These are phyloP conservation scores for Albifimbria verrucaria DNA, from an alignment of 2,329 filamentous ascomycete genomes.

Conservation along the genomic window DNA sequence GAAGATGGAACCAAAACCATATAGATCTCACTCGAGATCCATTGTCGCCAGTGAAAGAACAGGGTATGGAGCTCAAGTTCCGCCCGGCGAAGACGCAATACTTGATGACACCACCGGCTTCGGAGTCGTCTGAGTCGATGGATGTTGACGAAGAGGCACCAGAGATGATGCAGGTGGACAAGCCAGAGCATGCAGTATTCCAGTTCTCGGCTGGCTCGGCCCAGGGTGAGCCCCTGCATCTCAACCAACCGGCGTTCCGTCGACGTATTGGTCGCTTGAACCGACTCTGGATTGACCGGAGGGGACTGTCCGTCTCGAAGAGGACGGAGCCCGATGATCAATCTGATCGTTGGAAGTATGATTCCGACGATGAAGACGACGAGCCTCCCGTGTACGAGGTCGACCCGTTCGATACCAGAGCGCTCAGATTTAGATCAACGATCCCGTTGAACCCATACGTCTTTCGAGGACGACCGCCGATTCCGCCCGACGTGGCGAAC, in stretches of 20 bases:
- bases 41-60: constrained; percentile 72
- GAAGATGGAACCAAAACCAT: constrained; percentile 87
- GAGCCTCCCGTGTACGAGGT: constrained; percentile 71
- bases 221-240: constrained; percentile 29
- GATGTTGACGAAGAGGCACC: constrained; percentile 49
- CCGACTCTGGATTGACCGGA: constrained; percentile 83
- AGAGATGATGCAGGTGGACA: constrained; percentile 39
- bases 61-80: constrained; percentile 60
- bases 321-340: constrained; percentile 42
- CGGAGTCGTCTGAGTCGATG: constrained; percentile 52
- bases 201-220: constrained; percentile 42
- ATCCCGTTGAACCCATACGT: constrained; percentile 47
- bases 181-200: constrained; percentile 33
- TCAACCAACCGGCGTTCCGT: constrained; percentile 65
- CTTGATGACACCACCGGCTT: constrained; percentile 62
- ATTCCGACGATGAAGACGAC: constrained; percentile 82
- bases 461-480: constrained; percentile 33
- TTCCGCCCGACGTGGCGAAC: constrained; percentile 23
- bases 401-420: constrained; percentile 64
- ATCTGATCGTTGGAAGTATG: constrained; percentile 78
- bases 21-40: constrained; percentile 85
- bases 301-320: constrained; percentile 55
- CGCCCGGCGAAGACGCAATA: constrained; percentile 70
- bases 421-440: constrained; percentile 59
- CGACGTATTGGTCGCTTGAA: constrained; percentile 81